Evolutionary conservation across 139 green algal genomes (phyloP).

Genomic region (Chlorella ohadii): DNA sequence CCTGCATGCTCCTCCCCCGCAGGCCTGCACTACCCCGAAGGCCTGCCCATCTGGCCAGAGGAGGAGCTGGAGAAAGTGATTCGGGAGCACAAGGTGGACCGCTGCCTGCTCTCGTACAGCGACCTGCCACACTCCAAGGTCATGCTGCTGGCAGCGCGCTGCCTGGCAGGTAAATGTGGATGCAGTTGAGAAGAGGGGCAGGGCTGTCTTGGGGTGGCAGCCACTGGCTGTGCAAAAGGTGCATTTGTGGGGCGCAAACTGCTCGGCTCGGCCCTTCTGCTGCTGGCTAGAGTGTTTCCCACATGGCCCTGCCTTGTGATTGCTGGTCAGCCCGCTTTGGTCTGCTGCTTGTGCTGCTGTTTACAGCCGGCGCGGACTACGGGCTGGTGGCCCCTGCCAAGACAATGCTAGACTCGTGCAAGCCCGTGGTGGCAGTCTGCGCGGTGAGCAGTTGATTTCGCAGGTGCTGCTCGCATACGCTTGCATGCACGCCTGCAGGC

Average conservation of each 20-base stretch:
- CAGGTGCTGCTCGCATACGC: no score
- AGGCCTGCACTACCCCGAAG: conserved; percentile 38
- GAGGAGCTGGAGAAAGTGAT: conserved; percentile 43
- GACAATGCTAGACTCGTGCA: conserved; percentile 43
- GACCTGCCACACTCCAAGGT: conserved; percentile 42
- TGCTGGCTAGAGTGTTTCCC: no score
- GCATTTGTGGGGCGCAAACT: not conserved
- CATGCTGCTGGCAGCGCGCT: conserved; percentile 35
- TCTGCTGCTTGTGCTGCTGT: no score
- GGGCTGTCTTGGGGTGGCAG: not conserved
- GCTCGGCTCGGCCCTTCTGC: no score
- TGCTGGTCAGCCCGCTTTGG: no score
- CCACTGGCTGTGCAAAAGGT: not conserved
- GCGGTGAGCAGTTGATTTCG: not conserved
- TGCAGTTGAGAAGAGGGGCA: no score
- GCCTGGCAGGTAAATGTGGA: conserved; percentile 16
- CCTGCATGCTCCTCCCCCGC: not conserved
- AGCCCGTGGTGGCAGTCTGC: conserved; percentile 34
- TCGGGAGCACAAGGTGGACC: conserved; percentile 33
- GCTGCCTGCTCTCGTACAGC: conserved; percentile 42
- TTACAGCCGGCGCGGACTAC: conserved; percentile 46
- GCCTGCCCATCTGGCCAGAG: conserved; percentile 51
- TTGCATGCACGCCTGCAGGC: no score
- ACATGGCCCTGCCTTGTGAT: no score
- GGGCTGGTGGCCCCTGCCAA: conserved; percentile 30